Evolutionary conservation across 768 basidiomycete genomes (phyloP), one percentile per base, ranked within the genome.

Genomic region (Boletus subcaerulescens): DNA sequence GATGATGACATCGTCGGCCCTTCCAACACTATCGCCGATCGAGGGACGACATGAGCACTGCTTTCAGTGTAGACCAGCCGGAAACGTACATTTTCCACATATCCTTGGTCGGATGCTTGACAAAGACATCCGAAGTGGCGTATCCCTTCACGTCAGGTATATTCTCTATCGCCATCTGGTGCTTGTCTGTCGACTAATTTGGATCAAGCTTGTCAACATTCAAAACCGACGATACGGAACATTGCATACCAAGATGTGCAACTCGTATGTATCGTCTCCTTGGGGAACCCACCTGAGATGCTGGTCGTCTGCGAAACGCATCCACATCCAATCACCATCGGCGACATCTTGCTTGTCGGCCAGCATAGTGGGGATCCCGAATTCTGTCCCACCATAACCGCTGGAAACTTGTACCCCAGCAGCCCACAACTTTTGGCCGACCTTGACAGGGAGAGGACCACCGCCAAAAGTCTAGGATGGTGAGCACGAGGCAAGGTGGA

Each of bases 41-140:
- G n/a, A 32, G 38, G 5, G 13, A 33, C 33, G 33, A 14, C 13
- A 33, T 33, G 33, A 33, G 3, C 33, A 35, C 14, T 6, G 13
- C 33, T 14, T 4, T 33, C 33, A 33, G 13, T 33, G 33, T 33
- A 40, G 4, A 14, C 4, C 11, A 5, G 29, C n/a, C 12, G 35
- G 29, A 9, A 22, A 48, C 58, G 11, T 12, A 57, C 58, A 59
- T 57, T 42, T 35, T 52, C 58, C 58, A 59, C 53, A 57, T 35
- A 2, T 70, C 59, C 24, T 73, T 75, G 0, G 74, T 74, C 0
- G 80, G 79, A 55, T 81, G 80, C 24, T 61, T 70, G 13, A 71
- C 55, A 49, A 75, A 77, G 4, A 81, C 53, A 61, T 80, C 80
- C 1, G 72, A 70, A 0, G 75, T 78, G 0, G 73, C 75, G 49